Percentiles rank a stretch among this genome's conserved stretches.
These are phyloP conservation scores for Pseudopithomyces chartarum DNA, from an alignment of 2,329 filamentous ascomycete genomes.

Conservation along the genomic window DNA sequence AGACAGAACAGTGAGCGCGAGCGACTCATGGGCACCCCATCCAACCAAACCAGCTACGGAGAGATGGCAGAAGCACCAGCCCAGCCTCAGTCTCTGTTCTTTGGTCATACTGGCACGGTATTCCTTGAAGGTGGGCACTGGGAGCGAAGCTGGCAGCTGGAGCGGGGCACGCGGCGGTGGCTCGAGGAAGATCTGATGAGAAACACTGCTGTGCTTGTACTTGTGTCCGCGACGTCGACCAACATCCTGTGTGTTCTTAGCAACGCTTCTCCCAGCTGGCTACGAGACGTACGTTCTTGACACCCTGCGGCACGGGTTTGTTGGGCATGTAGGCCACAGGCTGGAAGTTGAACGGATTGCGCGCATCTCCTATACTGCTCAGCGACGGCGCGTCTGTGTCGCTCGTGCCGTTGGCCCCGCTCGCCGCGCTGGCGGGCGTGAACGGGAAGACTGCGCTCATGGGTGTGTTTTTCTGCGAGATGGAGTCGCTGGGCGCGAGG, in stretches of 20 bases:
- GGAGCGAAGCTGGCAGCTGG: slow-evolving; percentile 87
- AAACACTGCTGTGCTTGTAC: slow-evolving; percentile 97
- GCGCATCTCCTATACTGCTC: slow-evolving; percentile 44
- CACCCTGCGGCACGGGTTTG: slow-evolving; percentile 67
- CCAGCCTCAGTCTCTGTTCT: slow-evolving; percentile 80
- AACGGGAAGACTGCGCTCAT: slow-evolving; percentile 41
- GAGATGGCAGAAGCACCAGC: slow-evolving; percentile 90
- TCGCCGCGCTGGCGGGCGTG: slow-evolving; percentile 35
- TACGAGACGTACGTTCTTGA: slow-evolving; percentile 57
- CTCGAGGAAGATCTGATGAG: slow-evolving; percentile 95
- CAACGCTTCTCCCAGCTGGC: neutral
- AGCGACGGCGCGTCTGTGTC: slow-evolving; percentile 36
- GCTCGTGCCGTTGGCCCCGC: slow-evolving; percentile 33
- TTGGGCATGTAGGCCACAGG: slow-evolving; percentile 59
- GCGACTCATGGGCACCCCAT: slow-evolving; percentile 81
- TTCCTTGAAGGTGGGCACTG: slow-evolving; percentile 86
- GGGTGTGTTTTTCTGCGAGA: slow-evolving; percentile 41
- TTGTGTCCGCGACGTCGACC: slow-evolving; percentile 93
- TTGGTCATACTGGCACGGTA: slow-evolving; percentile 87
- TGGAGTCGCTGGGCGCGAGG: slow-evolving; percentile 39
- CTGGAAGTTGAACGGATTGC: slow-evolving; percentile 92
- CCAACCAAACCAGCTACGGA: slow-evolving; percentile 82
- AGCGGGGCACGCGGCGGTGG: slow-evolving; percentile 84
- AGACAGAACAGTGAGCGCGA: slow-evolving; percentile 89
- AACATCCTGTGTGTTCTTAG: slow-evolving; percentile 67